These are phyloP conservation scores for Fragaria ananassa DNA, from an alignment of 306 rosid species.

Conservation along the genomic window DNA sequence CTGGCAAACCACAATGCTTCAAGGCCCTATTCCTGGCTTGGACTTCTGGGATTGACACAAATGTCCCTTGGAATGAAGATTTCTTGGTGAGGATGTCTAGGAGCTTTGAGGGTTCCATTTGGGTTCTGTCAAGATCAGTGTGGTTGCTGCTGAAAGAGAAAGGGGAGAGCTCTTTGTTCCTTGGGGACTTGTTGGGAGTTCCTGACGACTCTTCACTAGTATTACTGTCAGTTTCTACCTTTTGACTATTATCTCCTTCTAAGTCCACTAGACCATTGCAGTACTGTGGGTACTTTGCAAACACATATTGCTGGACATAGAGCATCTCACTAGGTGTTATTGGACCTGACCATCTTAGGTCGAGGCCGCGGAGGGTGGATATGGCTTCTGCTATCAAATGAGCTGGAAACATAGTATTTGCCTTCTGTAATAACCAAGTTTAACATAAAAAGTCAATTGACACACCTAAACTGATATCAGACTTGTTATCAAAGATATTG, in stretches of 20 bases:
- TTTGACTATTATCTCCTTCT: conserved; percentile 40
- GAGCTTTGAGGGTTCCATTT: conserved; percentile 33
- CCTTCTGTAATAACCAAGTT: conserved; percentile 40
- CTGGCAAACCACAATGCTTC: conserved; percentile 38
- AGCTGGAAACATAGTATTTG: conserved; percentile 54
- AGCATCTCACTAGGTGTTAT: conserved; percentile 78
- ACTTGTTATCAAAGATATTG: not conserved
- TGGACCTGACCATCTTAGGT: conserved; percentile 87
- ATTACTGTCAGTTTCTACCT: conserved; percentile 44
- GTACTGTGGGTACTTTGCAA: conserved; percentile 83
- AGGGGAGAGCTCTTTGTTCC: conserved; percentile 22
- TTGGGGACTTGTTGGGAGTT: conserved; percentile 22
- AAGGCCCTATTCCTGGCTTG: conserved; percentile 39
- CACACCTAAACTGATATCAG: not conserved
- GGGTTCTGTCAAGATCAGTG: conserved; percentile 28
- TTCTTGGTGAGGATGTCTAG: conserved; percentile 36
- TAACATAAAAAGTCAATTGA: not conserved
- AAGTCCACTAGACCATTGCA: conserved; percentile 35
- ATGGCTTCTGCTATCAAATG: conserved; percentile 78
- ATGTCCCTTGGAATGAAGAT: conserved; percentile 36
- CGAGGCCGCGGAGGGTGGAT: conserved; percentile 64
- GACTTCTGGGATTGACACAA: conserved; percentile 43
- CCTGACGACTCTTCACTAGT: conserved; percentile 50
- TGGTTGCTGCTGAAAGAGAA: conserved; percentile 24
- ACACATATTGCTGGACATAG: conserved; percentile 75